Conservation (phyloP, 202 grass and related monocot species). For the Carex arenaria region DNA sequence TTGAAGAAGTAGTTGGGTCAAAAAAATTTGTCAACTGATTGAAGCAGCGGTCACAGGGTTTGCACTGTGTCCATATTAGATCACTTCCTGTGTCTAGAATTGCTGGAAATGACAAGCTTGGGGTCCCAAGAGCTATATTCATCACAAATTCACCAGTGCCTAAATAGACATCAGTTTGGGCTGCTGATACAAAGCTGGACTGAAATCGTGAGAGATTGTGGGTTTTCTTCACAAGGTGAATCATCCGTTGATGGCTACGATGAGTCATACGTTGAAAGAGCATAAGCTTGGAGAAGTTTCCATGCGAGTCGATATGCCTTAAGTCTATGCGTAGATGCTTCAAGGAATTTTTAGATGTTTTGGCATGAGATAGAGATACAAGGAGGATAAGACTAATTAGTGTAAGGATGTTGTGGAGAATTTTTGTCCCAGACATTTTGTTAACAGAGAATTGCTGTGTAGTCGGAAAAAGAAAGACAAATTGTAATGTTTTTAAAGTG, state of each 20-base stretch:
- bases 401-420: conserved; percentile 9
- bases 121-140: conserved; percentile 52
- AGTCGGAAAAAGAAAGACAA: not conserved
- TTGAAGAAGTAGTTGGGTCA: conserved; percentile 48
- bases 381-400: not conserved
- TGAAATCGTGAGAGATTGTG: not conserved
- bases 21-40: conserved; percentile 39
- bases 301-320: conserved; percentile 22
- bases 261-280: conserved; percentile 36
- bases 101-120: conserved; percentile 30
- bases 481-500: not conserved
- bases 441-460: not conserved
- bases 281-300: conserved; percentile 31
- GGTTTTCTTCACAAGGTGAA: not conserved
- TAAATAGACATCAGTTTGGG: conserved; percentile 24
- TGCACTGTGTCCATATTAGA: conserved; percentile 61
- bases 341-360: not conserved
- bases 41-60: conserved; percentile 44
- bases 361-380: not conserved
- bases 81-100: conserved; percentile 56
- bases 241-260: conserved; percentile 39
- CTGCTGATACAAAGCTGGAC: conserved; percentile 15
- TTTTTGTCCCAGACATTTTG: not conserved
- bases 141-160: conserved; percentile 41
- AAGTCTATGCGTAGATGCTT: conserved; percentile 33